Evolutionary conservation across 1,284 basidiomycete genomes (phyloP), one percentile per base, ranked within the genome.

Genomic region (Hemileia vastatrix): DNA sequence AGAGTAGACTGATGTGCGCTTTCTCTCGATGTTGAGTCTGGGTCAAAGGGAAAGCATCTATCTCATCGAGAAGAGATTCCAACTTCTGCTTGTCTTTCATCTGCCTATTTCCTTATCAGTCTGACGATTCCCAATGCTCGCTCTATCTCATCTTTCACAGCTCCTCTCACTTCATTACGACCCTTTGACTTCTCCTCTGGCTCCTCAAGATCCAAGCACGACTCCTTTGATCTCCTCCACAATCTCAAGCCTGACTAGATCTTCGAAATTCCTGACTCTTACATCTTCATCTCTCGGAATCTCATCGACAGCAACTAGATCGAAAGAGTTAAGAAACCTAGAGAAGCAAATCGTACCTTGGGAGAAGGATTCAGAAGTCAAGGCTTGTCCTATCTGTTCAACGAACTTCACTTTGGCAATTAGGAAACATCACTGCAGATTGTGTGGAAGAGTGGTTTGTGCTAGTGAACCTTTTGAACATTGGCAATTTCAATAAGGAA

Each of bases 371-470:
- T 9, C 36, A 11, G 15, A 40, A 40, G 36, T 40, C 36, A 40
- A 40, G 36, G 9, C 8, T 11, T 40, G 36, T 40, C 47, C 24
- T 21, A 36, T 36, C 24, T 62, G 59, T 50, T 40, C 54, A 33
- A 82, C 88, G 0, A 82, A 85, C 0, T 98, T 98, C 74, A 85
- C 88, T 1, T 78, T 98, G 1, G 88, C 89, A 0, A 94, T 91
- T 65, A 84, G 94, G 15, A 95, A 95, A 77, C 94, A 98, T 70
- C 94, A 98, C 74, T 98, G 94, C 76, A 85, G 95, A 6, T 79
- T 97, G 4, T 98, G 94, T 69, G 94, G 94, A 0, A 81, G 86
- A 45, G 88, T 97, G 50, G 85, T 97, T 2, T 98, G 94, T 72
- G 0, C 81, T 44, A 24, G 31, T 23, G 33, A 40, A 21, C 11